Percentiles rank a stretch among this genome's conserved stretches.
phyloP scores from a whole-genome alignment of 139 green algal species.

The Chlorella sp. region DNA sequence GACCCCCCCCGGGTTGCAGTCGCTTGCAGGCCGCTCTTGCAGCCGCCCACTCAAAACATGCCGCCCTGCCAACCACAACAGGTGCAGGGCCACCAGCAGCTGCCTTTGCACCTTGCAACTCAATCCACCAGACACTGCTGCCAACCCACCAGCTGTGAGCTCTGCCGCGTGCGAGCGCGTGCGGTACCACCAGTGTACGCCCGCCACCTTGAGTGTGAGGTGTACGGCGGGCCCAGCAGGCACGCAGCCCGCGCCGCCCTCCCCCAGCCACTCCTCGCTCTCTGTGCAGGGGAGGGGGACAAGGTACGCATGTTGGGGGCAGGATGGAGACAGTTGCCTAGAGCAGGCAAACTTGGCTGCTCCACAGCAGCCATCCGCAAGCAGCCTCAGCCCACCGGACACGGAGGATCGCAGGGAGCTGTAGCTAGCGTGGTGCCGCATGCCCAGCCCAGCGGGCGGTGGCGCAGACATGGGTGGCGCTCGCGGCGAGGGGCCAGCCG shows the following conservation, averaged over 20 bases:
- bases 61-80: too few species aligned
- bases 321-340: background rate
- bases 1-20: too few species aligned
- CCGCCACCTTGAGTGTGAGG: slow-evolving; percentile 65
- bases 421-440: slow-evolving; percentile 26
- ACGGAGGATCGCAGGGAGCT: slow-evolving; percentile 31
- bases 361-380: background rate
- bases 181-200: slow-evolving; percentile 94
- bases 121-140: background rate
- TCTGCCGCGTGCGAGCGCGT: slow-evolving; percentile 89
- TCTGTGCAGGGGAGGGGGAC: background rate
- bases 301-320: background rate
- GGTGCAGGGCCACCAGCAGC: too few species aligned
- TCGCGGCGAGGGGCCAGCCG: background rate
- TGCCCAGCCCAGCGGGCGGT: slow-evolving; percentile 4
- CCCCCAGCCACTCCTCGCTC: slow-evolving; percentile 25
- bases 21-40: too few species aligned
- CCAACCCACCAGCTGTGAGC: slow-evolving; percentile 75
- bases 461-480: background rate
- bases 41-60: too few species aligned
- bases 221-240: slow-evolving; percentile 20
- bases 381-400: background rate
- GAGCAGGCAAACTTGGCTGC: background rate
- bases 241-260: background rate
- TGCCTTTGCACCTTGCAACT: background rate